Conservation (phyloP, 768 basidiomycete species). For the Mycena venus region DNA sequence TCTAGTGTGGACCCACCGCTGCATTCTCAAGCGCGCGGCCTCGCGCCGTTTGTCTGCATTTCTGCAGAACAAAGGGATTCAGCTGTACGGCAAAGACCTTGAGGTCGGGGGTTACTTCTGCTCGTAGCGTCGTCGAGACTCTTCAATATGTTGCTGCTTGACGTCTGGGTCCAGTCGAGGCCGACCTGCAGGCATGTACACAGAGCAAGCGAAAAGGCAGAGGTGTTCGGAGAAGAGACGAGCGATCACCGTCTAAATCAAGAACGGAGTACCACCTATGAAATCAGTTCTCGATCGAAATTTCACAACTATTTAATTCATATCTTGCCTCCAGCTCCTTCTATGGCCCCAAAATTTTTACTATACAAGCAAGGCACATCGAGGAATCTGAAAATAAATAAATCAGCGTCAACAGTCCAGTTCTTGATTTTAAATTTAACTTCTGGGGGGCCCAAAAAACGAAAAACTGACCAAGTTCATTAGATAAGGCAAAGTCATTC, state of each 20-base stretch:
- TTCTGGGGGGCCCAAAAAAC: background rate
- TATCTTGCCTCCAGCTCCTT: background rate
- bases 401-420: too few relatives aligned
- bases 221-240: background rate
- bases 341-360: too few relatives aligned
- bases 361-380: too few relatives aligned
- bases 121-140: background rate
- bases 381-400: background rate
- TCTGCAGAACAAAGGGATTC: background rate
- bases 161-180: background rate
- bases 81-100: background rate
- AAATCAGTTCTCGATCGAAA: conserved; percentile 13
- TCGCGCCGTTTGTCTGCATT: background rate
- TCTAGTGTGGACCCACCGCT: background rate
- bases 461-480: background rate
- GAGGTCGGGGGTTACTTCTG: background rate
- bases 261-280: background rate
- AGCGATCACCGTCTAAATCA: background rate
- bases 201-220: fast-evolving
- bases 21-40: background rate
- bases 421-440: too few relatives aligned
- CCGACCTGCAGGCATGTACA: background rate
- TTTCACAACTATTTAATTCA: background rate
- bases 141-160: background rate
- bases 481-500: background rate